Base-by-base conservation (phyloP, 371 early-diverging fungal species). In the Rhizopus arrhizus region DNA sequence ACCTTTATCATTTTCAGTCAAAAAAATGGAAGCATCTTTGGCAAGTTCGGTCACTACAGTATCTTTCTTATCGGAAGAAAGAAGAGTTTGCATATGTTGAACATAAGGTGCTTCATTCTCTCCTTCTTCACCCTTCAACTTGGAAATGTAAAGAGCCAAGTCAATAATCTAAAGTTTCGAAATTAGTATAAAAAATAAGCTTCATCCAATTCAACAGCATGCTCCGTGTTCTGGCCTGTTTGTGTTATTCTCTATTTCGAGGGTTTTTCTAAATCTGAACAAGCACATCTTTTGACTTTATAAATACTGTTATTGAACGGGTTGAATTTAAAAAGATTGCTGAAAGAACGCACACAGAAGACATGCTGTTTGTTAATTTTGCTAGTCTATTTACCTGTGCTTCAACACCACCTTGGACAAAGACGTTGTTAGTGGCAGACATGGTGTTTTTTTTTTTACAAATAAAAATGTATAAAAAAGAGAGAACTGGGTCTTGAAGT, bases 1-100 rank as follows among this genome's bases (percentile, higher is more conserved):
- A 87, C 88, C 88, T 73, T 75, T 85, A 61, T 86, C 81, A 40
- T 78, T 85, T 41, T 81, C 78, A 45, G 75, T 76, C 68, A 91
- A 68, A 45, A 91, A 75, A 31, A 84, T 56, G 34, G 76, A 74
- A 65, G 83, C 80, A 64, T 88, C 87, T 56, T 80, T 75, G 15
- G 84, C 84, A 54, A 89, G 84, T 55, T 79, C 62, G 35, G 78
- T 66, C 55, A 78, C 77, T 31, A 87, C 83, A 35, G 83, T 81
- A 49, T 75, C 66, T 59, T 81, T 76, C 67, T 91, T 88, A 47
- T 85, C 80, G 50, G 79, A 76, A 53, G 81, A 80, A n/a, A 85
- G 61, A 32, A 89, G 70, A 41, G 81, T 51, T 40, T 69, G 71
- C 34, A 81, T 67, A 55, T 83, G 78, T 53, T 80, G 73, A 32